Base-by-base conservation (phyloP, 805 yeast genomes). In the Pichia phayaonensis region DNA sequence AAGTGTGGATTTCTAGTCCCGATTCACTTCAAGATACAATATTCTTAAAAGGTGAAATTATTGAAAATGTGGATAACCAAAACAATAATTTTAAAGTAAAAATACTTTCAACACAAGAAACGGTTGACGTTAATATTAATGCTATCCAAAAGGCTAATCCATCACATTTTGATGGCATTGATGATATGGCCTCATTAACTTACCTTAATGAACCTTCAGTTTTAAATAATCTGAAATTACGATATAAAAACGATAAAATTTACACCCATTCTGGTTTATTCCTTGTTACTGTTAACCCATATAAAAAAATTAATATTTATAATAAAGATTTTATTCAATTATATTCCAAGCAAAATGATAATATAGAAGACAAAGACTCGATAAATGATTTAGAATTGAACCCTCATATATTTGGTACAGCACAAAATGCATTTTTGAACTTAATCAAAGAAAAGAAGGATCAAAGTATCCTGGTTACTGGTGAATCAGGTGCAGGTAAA, bases 401-500 rank as follows among this genome's bases (percentile, higher is more conserved):
- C 43, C 99, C 99, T 1, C 99, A 94, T 65, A 90, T 94, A 40
- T 94, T 83, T 67, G 95, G 95, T 1, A 82, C 86, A 29, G 86
- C 96, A 0, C 96, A 94, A 61, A 80, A 81, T 44, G 95, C 98
- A 1, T 87, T 82, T 59, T 79, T 88, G 55, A 86, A 83, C 59
- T 71, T 94, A 63, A 70, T 88, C 13, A 72, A 76, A 13, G 83
- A 85, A 56, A 74, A 72, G 46, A 81, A 81, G 59, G 85, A 90
- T 65, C 99, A 94, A 70, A 83, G 95, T 13, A 89, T 94, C 49
- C 72, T 94, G 46, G 97, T 94, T n/a, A 94, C 99, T 0, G 99
- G 99, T 56, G 99, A 94, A 64, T 85, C 95, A 23, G 99, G 99
- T 57, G 99, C 99, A 0, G 99, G 99, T 48, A 94, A 94, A 64